A percentile compares a stretch with the other conserved stretches of the same genome.
phyloP scores from a whole-genome alignment of 1,284 basidiomycete species.

The Marasmius fiardii region DNA sequence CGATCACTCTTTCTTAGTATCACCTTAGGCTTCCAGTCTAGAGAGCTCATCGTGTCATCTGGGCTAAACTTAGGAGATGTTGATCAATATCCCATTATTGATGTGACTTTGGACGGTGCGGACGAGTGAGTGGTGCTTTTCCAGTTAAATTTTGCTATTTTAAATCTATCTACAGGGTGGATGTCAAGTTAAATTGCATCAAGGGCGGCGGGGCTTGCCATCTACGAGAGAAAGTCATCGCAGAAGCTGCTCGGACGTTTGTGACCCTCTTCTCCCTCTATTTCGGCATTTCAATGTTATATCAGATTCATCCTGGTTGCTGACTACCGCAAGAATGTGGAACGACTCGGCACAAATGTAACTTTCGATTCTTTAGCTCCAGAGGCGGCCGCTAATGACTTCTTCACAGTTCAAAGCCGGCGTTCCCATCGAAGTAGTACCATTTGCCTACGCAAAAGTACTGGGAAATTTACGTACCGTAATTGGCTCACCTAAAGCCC shows the following conservation, averaged over 20 bases:
- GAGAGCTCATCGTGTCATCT: slow-evolving; percentile 87
- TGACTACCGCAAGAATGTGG: slow-evolving; percentile 91
- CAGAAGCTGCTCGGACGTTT: slow-evolving; percentile 89
- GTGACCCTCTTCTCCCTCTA: slow-evolving; percentile 21
- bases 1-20: slow-evolving; percentile 3
- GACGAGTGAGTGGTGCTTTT: slow-evolving; percentile 74
- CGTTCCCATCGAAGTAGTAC: slow-evolving; percentile 94
- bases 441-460: slow-evolving; percentile 93
- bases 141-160: slow-evolving; percentile 5
- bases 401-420: slow-evolving; percentile 75
- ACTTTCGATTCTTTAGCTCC: slow-evolving; percentile 27
- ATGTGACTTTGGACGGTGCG: slow-evolving; percentile 96
- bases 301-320: slow-evolving; percentile 89
- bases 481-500: slow-evolving; percentile 62
- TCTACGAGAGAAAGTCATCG: slow-evolving; percentile 94
- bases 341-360: slow-evolving; percentile 81
- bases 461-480: slow-evolving; percentile 65
- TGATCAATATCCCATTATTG: slow-evolving; percentile 86
- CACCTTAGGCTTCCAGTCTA: slow-evolving; percentile 86
- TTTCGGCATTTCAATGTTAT: neutral
- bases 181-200: slow-evolving; percentile 87
- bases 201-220: slow-evolving; percentile 99
- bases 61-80: slow-evolving; percentile 88
- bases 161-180: slow-evolving; percentile 61
- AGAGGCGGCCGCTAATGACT: neutral